Conservation (phyloP, 2,329 filamentous ascomycete species). For the Penicillium rolfsii region DNA sequence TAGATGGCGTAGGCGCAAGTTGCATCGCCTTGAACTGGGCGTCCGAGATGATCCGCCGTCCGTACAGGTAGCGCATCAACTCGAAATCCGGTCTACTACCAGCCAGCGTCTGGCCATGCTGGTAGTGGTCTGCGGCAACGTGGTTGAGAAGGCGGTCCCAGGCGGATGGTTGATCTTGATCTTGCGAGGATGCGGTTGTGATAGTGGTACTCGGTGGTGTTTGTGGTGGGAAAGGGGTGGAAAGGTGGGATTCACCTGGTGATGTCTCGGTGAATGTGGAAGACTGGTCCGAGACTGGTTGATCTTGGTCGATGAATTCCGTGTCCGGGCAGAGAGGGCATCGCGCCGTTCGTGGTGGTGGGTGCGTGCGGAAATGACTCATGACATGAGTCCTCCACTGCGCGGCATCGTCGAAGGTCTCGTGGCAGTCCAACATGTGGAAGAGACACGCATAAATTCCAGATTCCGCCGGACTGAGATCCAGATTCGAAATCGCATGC, state of each 20-base stretch:
- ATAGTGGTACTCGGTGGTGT: too few relatives aligned
- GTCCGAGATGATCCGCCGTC: conserved; percentile 46
- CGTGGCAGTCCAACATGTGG: conserved; percentile 49
- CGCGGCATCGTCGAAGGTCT: conserved; percentile 43
- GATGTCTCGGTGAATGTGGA: background rate
- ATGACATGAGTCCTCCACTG: conserved; percentile 51
- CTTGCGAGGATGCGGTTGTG: background rate
- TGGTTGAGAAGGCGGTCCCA: conserved; percentile 51
- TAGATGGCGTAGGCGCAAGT: conserved; percentile 42
- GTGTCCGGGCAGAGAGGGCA: conserved; percentile 48
- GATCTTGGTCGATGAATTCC: conserved; percentile 24
- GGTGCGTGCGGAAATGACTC: conserved; percentile 49
- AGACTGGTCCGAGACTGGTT: background rate
- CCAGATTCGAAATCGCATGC: background rate
- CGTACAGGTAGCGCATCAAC: conserved; percentile 52
- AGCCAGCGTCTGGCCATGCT: conserved; percentile 45
- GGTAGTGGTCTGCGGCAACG: conserved; percentile 46
- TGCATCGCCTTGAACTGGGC: conserved; percentile 51
- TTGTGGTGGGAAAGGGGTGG: background rate
- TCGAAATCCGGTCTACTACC: conserved; percentile 48
- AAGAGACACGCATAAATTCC: conserved; percentile 47
- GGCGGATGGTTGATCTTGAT: conserved; percentile 29
- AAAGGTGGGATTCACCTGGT: background rate
- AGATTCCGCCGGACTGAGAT: background rate
- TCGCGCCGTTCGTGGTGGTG: conserved; percentile 45